These are phyloP conservation scores for Plenodomus biglobosus DNA, from an alignment of 2,329 filamentous ascomycete species.

Conservation along the genomic window DNA sequence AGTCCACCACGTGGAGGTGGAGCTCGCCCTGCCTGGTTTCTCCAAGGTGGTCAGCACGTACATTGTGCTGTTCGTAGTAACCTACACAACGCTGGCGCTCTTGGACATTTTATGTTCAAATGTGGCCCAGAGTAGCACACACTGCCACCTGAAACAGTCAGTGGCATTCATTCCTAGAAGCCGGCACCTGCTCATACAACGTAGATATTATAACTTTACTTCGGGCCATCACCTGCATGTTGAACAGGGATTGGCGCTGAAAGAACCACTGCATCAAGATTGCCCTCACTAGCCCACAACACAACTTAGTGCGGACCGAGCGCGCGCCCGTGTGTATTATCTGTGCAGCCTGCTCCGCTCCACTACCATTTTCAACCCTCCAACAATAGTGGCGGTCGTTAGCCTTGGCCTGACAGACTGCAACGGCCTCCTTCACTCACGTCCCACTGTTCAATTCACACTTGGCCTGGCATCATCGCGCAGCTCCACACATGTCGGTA, in stretches of 20 bases:
- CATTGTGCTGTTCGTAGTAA: not conserved
- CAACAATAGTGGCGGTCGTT: not conserved
- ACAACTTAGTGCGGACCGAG: not conserved
- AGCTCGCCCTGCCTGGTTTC: not conserved
- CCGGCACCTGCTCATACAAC: too few relatives aligned
- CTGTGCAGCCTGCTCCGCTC: not conserved
- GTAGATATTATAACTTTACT: too few relatives aligned
- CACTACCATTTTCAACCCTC: not conserved
- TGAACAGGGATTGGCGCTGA: not conserved
- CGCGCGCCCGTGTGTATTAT: not conserved
- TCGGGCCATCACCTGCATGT: not conserved
- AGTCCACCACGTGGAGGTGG: not conserved
- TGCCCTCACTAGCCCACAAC: not conserved
- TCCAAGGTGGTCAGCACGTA: slow-evolving; percentile 1
- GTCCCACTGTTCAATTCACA: not conserved
- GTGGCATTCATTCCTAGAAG: too few relatives aligned
- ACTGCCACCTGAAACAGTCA: not conserved
- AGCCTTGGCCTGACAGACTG: not conserved
- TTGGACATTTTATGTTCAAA: not conserved
- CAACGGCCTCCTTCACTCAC: not conserved
- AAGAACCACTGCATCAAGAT: not conserved
- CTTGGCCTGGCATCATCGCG: not conserved
- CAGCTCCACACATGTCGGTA: slow-evolving; percentile 22
- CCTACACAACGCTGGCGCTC: not conserved
- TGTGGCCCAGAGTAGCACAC: not conserved